These are phyloP conservation scores for Pyricularia grisea DNA, from an alignment of 2,329 filamentous ascomycete species.

Conservation along the genomic window DNA sequence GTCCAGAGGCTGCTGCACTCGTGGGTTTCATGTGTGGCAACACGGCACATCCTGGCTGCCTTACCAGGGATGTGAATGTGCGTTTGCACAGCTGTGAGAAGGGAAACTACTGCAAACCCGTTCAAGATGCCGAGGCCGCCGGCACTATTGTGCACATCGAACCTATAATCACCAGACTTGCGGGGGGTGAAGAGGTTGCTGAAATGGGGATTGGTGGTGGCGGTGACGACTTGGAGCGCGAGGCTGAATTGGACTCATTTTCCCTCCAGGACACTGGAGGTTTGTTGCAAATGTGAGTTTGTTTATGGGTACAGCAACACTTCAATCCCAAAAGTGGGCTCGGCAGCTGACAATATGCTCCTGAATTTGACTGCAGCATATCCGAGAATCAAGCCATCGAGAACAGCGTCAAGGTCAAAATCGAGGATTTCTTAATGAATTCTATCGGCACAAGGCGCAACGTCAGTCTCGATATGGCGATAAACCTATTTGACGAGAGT, in stretches of 20 bases:
- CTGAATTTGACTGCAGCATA: conserved; percentile 10
- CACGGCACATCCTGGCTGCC: conserved; percentile 54
- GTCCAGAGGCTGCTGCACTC: conserved; percentile 56
- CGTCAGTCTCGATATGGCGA: conserved; percentile 22
- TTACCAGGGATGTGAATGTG: conserved; percentile 53
- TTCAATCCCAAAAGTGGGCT: not conserved
- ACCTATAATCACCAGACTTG: conserved; percentile 61
- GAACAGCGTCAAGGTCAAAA: conserved; percentile 11
- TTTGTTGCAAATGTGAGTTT: conserved; percentile 21
- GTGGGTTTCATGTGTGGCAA: conserved; percentile 72
- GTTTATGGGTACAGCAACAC: not conserved
- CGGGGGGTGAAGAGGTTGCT: conserved; percentile 51
- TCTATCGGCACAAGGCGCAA: conserved; percentile 18
- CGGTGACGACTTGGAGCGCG: conserved; percentile 61
- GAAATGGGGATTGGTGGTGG: conserved; percentile 76
- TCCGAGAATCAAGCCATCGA: conserved; percentile 10
- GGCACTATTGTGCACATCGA: conserved; percentile 57
- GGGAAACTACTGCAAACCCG: conserved; percentile 49
- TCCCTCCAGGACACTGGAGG: conserved; percentile 18
- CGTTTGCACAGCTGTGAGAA: conserved; percentile 83
- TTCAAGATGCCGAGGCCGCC: conserved; percentile 23
- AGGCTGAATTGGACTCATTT: conserved; percentile 54
- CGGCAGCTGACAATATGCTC: not conserved
- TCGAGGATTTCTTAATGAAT: conserved; percentile 13
- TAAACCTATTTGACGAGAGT: conserved; percentile 16